phyloP scores from a whole-genome alignment of 495 filamentous ascomycete species.

The Patellaria atrata region DNA sequence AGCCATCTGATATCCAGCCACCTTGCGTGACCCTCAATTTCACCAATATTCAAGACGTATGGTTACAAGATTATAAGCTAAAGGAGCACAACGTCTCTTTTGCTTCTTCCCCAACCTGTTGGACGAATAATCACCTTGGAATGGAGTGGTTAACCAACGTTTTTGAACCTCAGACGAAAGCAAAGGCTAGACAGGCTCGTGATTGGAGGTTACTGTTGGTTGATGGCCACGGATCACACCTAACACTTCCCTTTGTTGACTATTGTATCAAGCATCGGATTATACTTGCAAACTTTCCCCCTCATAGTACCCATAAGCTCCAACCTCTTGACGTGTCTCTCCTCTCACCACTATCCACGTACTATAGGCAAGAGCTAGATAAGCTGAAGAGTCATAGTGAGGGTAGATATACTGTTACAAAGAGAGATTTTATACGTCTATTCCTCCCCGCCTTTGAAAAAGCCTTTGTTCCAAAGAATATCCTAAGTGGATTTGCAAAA shows the following conservation, averaged over 20 bases:
- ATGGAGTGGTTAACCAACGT: conserved; percentile 13
- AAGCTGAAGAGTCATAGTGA: background rate
- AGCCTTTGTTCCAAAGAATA: background rate
- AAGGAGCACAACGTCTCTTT: conserved; percentile 3
- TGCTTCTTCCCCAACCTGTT: conserved; percentile 3
- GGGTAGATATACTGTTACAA: background rate
- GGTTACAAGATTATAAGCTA: conserved; percentile 11
- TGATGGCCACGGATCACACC: conserved; percentile 12
- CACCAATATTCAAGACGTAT: conserved; percentile 6
- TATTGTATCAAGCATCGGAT: conserved; percentile 7
- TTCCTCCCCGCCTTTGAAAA: background rate
- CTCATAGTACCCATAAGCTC: conserved; percentile 14
- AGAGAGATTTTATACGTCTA: background rate
- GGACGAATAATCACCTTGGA: conserved; percentile 11
- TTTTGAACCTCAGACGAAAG: conserved; percentile 12
- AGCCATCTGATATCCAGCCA: too few species aligned
- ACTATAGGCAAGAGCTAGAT: conserved; percentile 1
- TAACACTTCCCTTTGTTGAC: conserved; percentile 12
- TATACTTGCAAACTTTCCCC: conserved; percentile 6
- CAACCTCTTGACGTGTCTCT: conserved; percentile 15
- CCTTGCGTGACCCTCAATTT: too few species aligned
- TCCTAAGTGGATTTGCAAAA: background rate
- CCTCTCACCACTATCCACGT: conserved; percentile 6
- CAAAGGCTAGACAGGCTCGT: conserved; percentile 4
- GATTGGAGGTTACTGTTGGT: conserved; percentile 10